phyloP scores from a whole-genome alignment of 2,329 filamentous ascomycete species.

The Stylonectria norvegica region DNA sequence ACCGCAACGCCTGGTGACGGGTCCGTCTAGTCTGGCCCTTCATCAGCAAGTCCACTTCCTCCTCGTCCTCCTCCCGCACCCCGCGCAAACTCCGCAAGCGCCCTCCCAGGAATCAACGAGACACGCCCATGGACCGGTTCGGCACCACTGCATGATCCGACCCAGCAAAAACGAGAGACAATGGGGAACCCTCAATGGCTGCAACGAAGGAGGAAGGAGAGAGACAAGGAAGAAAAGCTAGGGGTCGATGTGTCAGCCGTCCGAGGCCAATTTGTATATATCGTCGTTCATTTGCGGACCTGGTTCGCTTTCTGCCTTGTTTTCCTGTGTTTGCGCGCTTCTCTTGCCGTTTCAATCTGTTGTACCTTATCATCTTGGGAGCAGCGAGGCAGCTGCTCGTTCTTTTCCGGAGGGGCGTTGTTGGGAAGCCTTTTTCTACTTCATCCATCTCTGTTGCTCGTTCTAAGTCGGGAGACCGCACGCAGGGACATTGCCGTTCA shows the following conservation, averaged over 20 bases:
- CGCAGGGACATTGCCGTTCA: no score
- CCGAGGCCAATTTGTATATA: no score
- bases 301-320: no score
- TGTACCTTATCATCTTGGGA: slow-evolving; percentile 1
- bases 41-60: slow-evolving; percentile 15
- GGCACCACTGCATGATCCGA: slow-evolving; percentile 1
- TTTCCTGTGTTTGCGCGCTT: no score
- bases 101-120: slow-evolving; percentile 16
- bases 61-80: slow-evolving; percentile 13
- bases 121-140: slow-evolving; percentile 18
- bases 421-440: slow-evolving; percentile 4
- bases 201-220: neutral
- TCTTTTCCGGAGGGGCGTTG: slow-evolving; percentile 7
- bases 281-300: no score
- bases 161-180: neutral
- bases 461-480: no score
- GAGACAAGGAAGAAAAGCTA: slow-evolving; percentile 11
- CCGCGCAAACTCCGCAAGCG: slow-evolving; percentile 29
- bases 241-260: no score
- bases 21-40: slow-evolving; percentile 21
- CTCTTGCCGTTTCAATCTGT: no score
- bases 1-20: slow-evolving; percentile 79
- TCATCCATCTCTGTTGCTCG: neutral
- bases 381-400: slow-evolving; percentile 3
- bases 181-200: neutral